These are phyloP conservation scores for Penicillium macrosclerotiorum DNA, from an alignment of 495 filamentous ascomycete genomes.

Conservation along the genomic window DNA sequence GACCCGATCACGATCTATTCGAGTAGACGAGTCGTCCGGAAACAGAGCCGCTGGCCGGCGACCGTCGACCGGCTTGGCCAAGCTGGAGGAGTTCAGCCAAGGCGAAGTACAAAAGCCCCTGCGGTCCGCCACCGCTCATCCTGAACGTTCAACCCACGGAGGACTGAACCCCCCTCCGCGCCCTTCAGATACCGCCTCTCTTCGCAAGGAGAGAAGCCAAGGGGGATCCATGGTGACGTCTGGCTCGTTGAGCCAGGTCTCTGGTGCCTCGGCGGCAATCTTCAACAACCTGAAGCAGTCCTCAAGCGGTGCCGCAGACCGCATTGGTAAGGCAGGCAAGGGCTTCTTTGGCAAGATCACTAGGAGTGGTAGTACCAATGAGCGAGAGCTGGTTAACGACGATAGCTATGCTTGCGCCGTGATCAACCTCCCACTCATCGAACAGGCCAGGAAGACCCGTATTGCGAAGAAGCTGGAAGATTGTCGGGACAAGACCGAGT, in stretches of 20 bases:
- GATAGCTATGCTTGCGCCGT: slow-evolving; percentile 74
- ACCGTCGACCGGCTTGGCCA: slow-evolving; percentile 45
- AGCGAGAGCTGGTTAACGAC: slow-evolving; percentile 67
- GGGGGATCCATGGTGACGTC: slow-evolving; percentile 52
- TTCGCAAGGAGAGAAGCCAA: slow-evolving; percentile 48
- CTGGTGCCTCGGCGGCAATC: slow-evolving; percentile 60
- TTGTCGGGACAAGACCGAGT: slow-evolving; percentile 89
- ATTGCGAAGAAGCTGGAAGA: slow-evolving; percentile 82
- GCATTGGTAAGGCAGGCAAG: slow-evolving; percentile 70
- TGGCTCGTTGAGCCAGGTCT: slow-evolving; percentile 59
- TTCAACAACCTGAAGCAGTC: slow-evolving; percentile 71
- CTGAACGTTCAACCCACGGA: slow-evolving; percentile 53
- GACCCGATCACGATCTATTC: slow-evolving; percentile 66
- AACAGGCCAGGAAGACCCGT: slow-evolving; percentile 80
- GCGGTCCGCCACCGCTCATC: slow-evolving; percentile 59
- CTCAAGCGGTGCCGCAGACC: slow-evolving; percentile 68
- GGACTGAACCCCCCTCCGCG: slow-evolving; percentile 50
- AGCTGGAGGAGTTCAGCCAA: slow-evolving; percentile 38
- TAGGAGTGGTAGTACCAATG: slow-evolving; percentile 67
- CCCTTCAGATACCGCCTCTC: slow-evolving; percentile 32
- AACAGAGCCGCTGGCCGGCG: slow-evolving; percentile 36
- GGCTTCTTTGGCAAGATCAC: slow-evolving; percentile 73
- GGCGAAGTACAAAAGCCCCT: slow-evolving; percentile 29
- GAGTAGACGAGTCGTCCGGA: slow-evolving; percentile 45
- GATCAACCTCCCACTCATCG: slow-evolving; percentile 75